Conservation (phyloP, 495 filamentous ascomycete genomes). For the Cenococcum geophilum region DNA sequence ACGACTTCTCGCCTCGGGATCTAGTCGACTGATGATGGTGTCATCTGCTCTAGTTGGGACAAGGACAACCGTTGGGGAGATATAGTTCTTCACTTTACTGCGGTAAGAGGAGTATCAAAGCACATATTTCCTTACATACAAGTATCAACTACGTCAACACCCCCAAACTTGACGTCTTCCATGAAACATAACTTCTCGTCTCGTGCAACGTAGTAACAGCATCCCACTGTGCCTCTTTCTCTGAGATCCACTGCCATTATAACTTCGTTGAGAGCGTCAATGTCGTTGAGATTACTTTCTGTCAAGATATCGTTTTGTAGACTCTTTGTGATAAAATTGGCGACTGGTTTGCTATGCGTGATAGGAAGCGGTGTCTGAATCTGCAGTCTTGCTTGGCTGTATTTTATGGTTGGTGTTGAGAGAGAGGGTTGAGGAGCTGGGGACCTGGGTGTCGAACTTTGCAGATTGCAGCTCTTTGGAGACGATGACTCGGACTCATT, state of each 20-base stretch:
- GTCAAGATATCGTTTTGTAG: neutral
- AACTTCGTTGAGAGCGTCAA: slow-evolving; percentile 64
- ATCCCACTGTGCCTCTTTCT: slow-evolving; percentile 68
- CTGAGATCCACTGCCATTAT: slow-evolving; percentile 80
- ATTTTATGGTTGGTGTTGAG: slow-evolving; percentile 2
- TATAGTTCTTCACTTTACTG: slow-evolving; percentile 58
- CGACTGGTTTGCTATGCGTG: slow-evolving; percentile 1
- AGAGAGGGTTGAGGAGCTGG: slow-evolving; percentile 3
- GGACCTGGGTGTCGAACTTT: neutral
- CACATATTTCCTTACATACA: slow-evolving; percentile 41
- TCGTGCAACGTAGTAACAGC: slow-evolving; percentile 73
- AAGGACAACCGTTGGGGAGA: slow-evolving; percentile 74
- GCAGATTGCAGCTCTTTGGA: neutral
- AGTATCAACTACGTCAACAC: slow-evolving; percentile 63
- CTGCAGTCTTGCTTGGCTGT: neutral
- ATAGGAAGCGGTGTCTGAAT: neutral
- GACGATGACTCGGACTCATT: neutral
- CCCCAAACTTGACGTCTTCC: slow-evolving; percentile 69
- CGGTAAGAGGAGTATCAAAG: neutral
- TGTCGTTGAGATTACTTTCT: slow-evolving; percentile 29
- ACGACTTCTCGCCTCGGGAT: slow-evolving; percentile 33
- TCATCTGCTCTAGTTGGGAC: slow-evolving; percentile 66
- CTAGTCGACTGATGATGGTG: slow-evolving; percentile 37
- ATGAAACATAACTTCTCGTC: slow-evolving; percentile 73
- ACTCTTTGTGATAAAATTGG: neutral